Percentiles rank a stretch among this genome's conserved stretches.
phyloP scores from a whole-genome alignment of 257 asterid species.

The Lycium ferocissimum region DNA sequence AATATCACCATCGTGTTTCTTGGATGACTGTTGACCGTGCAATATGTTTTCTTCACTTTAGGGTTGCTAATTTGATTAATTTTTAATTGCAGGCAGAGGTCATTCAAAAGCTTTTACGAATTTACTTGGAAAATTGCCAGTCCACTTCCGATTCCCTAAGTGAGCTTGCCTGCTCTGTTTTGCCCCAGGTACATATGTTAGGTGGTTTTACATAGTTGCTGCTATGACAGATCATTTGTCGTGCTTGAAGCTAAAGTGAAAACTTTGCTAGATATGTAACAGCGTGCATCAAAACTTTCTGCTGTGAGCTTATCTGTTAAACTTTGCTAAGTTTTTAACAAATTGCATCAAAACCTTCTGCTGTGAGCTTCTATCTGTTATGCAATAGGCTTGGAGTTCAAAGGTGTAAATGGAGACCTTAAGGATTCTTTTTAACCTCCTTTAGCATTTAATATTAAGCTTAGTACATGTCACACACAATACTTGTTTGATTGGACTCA shows the following conservation, averaged over 20 bases:
- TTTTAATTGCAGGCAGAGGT: constrained; percentile 71
- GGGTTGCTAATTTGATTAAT: constrained; percentile 8
- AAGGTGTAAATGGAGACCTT: constrained; percentile 4
- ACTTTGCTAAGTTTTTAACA: background rate
- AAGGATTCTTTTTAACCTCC: constrained; percentile 9
- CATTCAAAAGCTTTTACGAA: constrained; percentile 78
- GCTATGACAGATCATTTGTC: constrained; percentile 25
- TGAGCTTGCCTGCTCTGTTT: constrained; percentile 74
- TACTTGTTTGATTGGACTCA: constrained; percentile 15
- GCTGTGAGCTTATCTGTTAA: constrained; percentile 24
- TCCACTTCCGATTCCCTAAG: constrained; percentile 67
- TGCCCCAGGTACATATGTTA: constrained; percentile 66
- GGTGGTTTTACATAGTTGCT: constrained; percentile 27
- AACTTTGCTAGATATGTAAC: background rate
- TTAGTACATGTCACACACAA: background rate
- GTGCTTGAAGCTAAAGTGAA: background rate
- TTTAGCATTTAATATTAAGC: background rate
- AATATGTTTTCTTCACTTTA: constrained; percentile 9
- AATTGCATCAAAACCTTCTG: constrained; percentile 21
- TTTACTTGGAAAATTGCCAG: constrained; percentile 67
- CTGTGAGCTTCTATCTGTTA: constrained; percentile 1
- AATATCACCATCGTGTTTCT: constrained; percentile 25
- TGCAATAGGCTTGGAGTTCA: constrained; percentile 17
- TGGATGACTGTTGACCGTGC: background rate
- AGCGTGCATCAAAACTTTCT: background rate